Evolutionary conservation across 768 basidiomycete species (phyloP).

Genomic region (Suillus spraguei): DNA sequence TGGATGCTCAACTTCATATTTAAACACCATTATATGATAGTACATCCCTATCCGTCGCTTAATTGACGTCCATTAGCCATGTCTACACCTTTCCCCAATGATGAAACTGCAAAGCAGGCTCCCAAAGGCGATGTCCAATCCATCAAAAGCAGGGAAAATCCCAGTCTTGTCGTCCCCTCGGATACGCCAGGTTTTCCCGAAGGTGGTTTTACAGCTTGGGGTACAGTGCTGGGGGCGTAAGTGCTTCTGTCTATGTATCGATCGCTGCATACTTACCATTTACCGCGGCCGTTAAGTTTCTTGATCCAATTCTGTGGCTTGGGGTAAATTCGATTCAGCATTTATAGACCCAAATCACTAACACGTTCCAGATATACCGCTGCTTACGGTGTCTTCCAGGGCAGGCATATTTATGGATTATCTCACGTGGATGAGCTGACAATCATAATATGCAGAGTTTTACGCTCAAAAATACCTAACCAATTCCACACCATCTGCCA

Average conservation of each 20-base stretch:
- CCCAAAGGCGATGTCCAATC: too few species aligned
- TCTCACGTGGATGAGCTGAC: background rate
- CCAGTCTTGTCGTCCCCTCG: too few species aligned
- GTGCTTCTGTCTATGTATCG: constrained; percentile 6
- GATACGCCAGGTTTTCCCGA: constrained; percentile 20
- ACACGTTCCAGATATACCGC: constrained; percentile 31
- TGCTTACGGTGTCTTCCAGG: constrained; percentile 46
- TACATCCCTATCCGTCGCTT: too few species aligned
- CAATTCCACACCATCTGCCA: constrained; percentile 36
- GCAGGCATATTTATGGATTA: constrained; percentile 15
- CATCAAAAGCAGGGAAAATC: background rate
- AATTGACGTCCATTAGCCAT: background rate
- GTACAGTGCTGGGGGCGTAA: constrained; percentile 28
- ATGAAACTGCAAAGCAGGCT: background rate
- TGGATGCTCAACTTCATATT: background rate
- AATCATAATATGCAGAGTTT: constrained; percentile 31
- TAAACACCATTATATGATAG: background rate
- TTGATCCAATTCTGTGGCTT: constrained; percentile 42
- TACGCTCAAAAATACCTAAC: constrained; percentile 40
- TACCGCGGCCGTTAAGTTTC: constrained; percentile 24
- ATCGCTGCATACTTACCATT: background rate
- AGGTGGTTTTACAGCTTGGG: constrained; percentile 28
- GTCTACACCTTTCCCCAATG: background rate
- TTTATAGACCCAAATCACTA: background rate
- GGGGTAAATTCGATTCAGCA: constrained; percentile 26